Conservation (phyloP, 169 alveolate species). For the Toxoplasma gondii region DNA sequence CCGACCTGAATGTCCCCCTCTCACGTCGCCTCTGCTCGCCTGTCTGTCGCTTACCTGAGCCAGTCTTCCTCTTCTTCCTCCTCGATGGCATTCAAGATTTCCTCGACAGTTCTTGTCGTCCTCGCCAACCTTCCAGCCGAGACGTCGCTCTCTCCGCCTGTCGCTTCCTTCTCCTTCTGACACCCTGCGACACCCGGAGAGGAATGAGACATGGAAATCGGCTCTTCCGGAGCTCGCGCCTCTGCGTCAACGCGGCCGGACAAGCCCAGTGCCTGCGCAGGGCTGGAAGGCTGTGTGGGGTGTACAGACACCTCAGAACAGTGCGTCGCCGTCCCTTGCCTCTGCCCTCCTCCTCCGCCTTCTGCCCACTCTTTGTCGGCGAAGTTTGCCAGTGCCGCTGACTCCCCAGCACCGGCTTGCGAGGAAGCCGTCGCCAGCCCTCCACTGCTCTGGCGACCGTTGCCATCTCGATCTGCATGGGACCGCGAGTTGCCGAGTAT, state of each 20-base stretch:
- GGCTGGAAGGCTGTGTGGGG: neutral
- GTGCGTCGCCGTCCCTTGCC: neutral
- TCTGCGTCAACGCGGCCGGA: too few species aligned
- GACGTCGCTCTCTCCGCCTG: neutral
- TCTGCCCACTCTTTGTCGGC: neutral
- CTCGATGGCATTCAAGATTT: neutral
- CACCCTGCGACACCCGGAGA: neutral
- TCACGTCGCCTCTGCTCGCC: too few species aligned
- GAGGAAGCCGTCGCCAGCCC: neutral
- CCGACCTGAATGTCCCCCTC: too few species aligned
- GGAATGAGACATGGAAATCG: neutral
- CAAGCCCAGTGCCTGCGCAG: too few species aligned
- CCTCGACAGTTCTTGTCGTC: neutral
- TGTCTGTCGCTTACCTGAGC: neutral
- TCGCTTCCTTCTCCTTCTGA: neutral
- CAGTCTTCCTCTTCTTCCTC: constrained; percentile 39
- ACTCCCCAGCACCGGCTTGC: neutral
- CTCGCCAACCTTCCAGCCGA: too few species aligned
- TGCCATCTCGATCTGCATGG: too few species aligned
- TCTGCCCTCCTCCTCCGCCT: neutral
- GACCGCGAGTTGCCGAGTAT: neutral
- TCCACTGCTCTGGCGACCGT: neutral
- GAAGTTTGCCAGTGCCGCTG: neutral
- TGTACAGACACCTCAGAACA: neutral
- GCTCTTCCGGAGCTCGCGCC: neutral